Evolutionary conservation across 305 asterid genomes (phyloP).

Genomic region (Fraxinus dipetala): DNA sequence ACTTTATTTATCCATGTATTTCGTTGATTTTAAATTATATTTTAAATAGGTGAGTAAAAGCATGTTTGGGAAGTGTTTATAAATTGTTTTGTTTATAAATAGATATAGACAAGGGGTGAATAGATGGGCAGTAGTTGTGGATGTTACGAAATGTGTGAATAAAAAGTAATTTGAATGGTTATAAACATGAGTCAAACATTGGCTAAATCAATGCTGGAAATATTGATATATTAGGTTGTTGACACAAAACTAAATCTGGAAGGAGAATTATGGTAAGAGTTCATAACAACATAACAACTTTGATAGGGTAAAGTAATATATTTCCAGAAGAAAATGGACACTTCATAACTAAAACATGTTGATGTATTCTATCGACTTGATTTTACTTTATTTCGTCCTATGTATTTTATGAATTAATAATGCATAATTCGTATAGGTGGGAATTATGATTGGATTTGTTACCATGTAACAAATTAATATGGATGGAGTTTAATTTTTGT

Average conservation of each 20-base stretch:
- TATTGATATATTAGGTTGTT: neutral
- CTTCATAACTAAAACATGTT: neutral
- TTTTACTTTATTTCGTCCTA: neutral
- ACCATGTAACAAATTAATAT: neutral
- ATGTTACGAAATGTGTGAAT: too few relatives aligned
- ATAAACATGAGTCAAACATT: neutral
- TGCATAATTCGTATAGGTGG: neutral
- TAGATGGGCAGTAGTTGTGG: neutral
- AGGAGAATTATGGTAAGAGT: neutral
- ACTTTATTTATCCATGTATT: neutral
- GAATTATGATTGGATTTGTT: neutral
- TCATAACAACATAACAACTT: neutral
- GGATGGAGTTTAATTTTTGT: neutral
- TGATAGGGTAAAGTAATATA: neutral
- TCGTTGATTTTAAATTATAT: neutral
- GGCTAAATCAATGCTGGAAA: neutral
- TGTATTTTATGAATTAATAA: neutral
- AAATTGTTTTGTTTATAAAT: neutral
- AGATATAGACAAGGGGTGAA: neutral
- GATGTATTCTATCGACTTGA: neutral
- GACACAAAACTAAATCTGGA: neutral
- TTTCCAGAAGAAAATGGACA: neutral
- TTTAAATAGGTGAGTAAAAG: neutral
- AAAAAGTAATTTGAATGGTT: neutral
- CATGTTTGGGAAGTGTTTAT: neutral